A percentile compares a stretch with the other conserved stretches of the same genome.
These are phyloP conservation scores for Candida nemodendra DNA, from an alignment of 805 yeast species.

Conservation along the genomic window DNA sequence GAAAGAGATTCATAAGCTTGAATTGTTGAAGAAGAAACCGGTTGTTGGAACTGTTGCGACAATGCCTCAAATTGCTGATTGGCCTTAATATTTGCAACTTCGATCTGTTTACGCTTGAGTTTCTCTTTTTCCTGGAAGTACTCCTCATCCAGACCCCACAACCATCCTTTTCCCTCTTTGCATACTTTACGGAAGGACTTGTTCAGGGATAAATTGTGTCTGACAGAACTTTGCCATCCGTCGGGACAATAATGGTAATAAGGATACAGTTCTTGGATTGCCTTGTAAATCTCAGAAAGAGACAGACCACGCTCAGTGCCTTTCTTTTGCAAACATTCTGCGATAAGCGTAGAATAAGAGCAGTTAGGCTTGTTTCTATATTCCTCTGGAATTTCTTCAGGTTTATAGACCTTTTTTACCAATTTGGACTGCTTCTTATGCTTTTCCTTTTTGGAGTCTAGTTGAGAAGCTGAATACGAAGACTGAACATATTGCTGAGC, in stretches of 20 bases:
- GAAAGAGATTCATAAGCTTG: background rate
- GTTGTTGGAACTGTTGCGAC: constrained; percentile 26
- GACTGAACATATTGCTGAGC: constrained; percentile 11
- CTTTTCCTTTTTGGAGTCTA: constrained; percentile 18
- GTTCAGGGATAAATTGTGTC: constrained; percentile 84
- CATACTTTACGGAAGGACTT: constrained; percentile 80
- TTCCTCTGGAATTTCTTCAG: constrained; percentile 87
- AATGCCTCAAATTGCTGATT: constrained; percentile 17
- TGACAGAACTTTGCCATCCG: constrained; percentile 95
- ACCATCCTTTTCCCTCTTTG: constrained; percentile 91
- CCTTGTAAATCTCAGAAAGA: constrained; percentile 79
- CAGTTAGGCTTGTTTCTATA: constrained; percentile 80
- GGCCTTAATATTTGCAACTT: constrained; percentile 42
- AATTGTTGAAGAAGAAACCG: background rate
- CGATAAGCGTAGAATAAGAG: constrained; percentile 78
- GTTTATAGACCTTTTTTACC: constrained; percentile 63
- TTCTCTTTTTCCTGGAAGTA: constrained; percentile 80
- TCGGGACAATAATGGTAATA: constrained; percentile 91
- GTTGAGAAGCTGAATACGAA: constrained; percentile 2
- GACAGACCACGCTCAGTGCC: constrained; percentile 74
- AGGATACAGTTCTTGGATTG: constrained; percentile 84
- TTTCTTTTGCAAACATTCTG: constrained; percentile 69
- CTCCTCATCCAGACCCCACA: constrained; percentile 89
- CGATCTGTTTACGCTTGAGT: constrained; percentile 60
- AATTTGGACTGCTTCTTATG: constrained; percentile 50